Percentiles rank a stretch among this genome's conserved stretches.
Evolutionary conservation across 768 basidiomycete species (phyloP).

Genomic region (Macrocybe gigantea): DNA sequence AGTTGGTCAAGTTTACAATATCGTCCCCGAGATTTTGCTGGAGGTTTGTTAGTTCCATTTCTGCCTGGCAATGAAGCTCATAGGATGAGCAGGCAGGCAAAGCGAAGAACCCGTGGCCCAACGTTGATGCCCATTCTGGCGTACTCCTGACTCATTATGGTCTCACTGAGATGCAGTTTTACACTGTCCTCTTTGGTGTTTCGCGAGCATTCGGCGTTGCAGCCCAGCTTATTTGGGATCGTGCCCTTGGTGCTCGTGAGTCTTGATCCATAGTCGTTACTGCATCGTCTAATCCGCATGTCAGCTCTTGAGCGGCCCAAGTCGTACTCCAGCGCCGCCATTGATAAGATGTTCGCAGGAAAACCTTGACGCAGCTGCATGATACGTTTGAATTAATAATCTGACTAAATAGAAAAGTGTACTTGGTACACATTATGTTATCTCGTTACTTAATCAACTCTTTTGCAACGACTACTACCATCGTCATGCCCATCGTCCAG

Average conservation of each 20-base stretch:
- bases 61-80: not conserved
- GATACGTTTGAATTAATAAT: constrained; percentile 3
- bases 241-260: constrained; percentile 86
- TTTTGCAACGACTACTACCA: constrained; percentile 5
- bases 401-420: not conserved
- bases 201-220: constrained; percentile 92
- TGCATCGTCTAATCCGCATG: constrained; percentile 1
- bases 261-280: constrained; percentile 10
- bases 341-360: constrained; percentile 71
- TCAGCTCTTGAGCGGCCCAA: constrained; percentile 86
- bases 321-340: constrained; percentile 79
- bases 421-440: not conserved
- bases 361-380: constrained; percentile 24
- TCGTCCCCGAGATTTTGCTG: constrained; percentile 87
- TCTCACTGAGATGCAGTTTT: constrained; percentile 88
- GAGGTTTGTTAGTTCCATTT: constrained; percentile 38
- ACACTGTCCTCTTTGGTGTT: constrained; percentile 96
- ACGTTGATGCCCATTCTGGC: constrained; percentile 97
- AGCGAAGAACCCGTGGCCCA: constrained; percentile 94
- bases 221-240: constrained; percentile 90
- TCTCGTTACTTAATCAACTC: not conserved
- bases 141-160: constrained; percentile 84
- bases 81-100: constrained; percentile 61
- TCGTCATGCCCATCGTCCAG: constrained; percentile 61
- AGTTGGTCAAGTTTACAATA: constrained; percentile 81